These are phyloP conservation scores for Periconia sp. DNA, from an alignment of 2,329 filamentous ascomycete genomes.

Conservation along the genomic window DNA sequence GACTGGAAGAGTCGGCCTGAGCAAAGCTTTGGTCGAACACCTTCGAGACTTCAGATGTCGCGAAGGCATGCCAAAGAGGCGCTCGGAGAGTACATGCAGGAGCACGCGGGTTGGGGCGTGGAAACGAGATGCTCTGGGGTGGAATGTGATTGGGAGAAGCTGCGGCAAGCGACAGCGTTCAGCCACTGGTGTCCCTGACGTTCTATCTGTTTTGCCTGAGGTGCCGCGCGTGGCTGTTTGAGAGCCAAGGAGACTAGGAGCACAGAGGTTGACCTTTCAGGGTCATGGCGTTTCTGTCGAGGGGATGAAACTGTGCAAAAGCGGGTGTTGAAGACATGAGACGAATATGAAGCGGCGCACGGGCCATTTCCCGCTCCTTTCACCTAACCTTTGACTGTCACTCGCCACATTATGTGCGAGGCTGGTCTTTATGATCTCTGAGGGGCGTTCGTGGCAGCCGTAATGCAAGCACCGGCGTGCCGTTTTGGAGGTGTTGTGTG, in stretches of 20 bases:
- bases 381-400: slow-evolving; percentile 2
- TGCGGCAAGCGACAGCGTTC: slow-evolving; percentile 25
- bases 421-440: no score
- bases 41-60: slow-evolving; percentile 42
- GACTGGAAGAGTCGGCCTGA: slow-evolving; percentile 31
- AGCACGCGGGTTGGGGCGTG: slow-evolving; percentile 8
- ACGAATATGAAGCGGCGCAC: slow-evolving; percentile 29
- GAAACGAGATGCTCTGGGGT: slow-evolving; percentile 13
- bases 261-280: slow-evolving; percentile 15
- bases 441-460: no score
- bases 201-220: slow-evolving; percentile 25
- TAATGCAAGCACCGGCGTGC: no score
- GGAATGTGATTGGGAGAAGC: slow-evolving; percentile 33
- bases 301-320: slow-evolving; percentile 41
- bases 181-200: slow-evolving; percentile 31
- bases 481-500: no score
- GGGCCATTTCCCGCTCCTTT: slow-evolving; percentile 7
- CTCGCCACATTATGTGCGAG: no score
- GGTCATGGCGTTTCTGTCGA: slow-evolving; percentile 33
- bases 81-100: slow-evolving; percentile 12
- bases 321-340: slow-evolving; percentile 26
- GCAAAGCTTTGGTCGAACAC: slow-evolving; percentile 38
- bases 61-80: slow-evolving; percentile 34
- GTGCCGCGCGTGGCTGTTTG: slow-evolving; percentile 33
- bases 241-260: slow-evolving; percentile 23